Percentiles rank a stretch among this genome's conserved stretches.
Conservation (phyloP, 371 early-diverging fungal genomes). For the Mucor plumbeus region DNA sequence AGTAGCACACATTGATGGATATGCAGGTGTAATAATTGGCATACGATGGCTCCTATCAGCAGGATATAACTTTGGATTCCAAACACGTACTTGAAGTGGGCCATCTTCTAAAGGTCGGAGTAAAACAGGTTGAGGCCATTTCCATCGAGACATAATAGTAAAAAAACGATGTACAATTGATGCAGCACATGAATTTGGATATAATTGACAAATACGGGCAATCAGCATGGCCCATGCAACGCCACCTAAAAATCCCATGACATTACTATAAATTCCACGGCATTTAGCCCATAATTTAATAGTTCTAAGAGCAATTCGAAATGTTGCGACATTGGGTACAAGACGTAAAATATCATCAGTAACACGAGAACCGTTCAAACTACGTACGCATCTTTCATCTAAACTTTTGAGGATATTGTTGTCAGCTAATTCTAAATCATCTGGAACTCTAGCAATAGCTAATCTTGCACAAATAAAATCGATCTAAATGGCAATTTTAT, state of each 20-base stretch:
- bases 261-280: slow-evolving; percentile 95
- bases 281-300: slow-evolving; percentile 99
- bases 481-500: slow-evolving; percentile 62
- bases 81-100: slow-evolving; percentile 91
- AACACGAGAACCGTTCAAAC: slow-evolving; percentile 98
- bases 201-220: slow-evolving; percentile 97
- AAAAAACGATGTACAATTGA: slow-evolving; percentile 93
- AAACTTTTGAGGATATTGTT: slow-evolving; percentile 88
- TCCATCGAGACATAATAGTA: slow-evolving; percentile 89
- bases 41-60: slow-evolving; percentile 93
- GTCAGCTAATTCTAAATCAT: slow-evolving; percentile 89
- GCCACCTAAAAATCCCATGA: slow-evolving; percentile 99
- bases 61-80: slow-evolving; percentile 97
- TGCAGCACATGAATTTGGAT: slow-evolving; percentile 94
- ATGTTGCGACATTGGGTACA: slow-evolving; percentile 92
- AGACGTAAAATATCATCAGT: slow-evolving; percentile 97
- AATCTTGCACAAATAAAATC: slow-evolving; percentile 97
- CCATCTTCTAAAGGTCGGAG: slow-evolving; percentile 94
- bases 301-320: slow-evolving; percentile 92
- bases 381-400: slow-evolving; percentile 94
- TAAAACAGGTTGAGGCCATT: slow-evolving; percentile 98
- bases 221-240: slow-evolving; percentile 99
- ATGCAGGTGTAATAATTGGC: slow-evolving; percentile 99
- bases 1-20: slow-evolving; percentile 99
- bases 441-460: slow-evolving; percentile 78